Conservation (phyloP, 2,329 filamentous ascomycete genomes). For the Penicillium sp. region DNA sequence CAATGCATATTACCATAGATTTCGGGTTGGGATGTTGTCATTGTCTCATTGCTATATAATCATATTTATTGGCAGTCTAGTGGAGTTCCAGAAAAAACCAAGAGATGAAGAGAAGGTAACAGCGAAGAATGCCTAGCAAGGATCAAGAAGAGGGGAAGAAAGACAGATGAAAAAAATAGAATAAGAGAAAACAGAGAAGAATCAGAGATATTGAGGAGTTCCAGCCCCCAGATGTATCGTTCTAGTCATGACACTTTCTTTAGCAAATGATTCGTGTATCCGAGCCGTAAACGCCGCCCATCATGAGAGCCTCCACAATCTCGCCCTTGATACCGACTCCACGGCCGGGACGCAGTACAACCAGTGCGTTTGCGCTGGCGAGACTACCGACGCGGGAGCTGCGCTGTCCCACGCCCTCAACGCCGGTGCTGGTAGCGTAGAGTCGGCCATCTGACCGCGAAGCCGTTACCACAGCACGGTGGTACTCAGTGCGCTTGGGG, state of each 20-base stretch:
- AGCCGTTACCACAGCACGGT: constrained; percentile 75
- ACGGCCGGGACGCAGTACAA: constrained; percentile 59
- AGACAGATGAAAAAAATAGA: constrained; percentile 1
- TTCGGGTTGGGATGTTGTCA: constrained; percentile 10
- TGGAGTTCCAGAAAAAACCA: not conserved
- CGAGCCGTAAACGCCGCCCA: constrained; percentile 58
- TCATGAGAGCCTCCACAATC: constrained; percentile 76
- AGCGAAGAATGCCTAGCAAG: not conserved
- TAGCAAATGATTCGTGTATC: constrained; percentile 26
- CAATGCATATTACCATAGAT: not conserved
- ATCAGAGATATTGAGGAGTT: constrained; percentile 10
- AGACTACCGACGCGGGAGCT: constrained; percentile 90
- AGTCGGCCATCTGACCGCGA: constrained; percentile 67
- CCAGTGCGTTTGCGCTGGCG: constrained; percentile 82
- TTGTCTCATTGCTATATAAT: constrained; percentile 11
- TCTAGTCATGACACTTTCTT: constrained; percentile 5
- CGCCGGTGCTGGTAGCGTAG: constrained; percentile 79
- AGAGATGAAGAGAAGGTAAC: too few species aligned
- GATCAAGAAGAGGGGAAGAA: constrained; percentile 2
- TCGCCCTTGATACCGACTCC: constrained; percentile 70
- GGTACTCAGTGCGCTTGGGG: constrained; percentile 80
- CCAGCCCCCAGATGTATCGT: constrained; percentile 16
- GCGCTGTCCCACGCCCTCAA: constrained; percentile 64
- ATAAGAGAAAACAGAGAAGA: not conserved
- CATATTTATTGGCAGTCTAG: constrained; percentile 4